Conservation (phyloP, 2,329 filamentous ascomycete species). For the Xylaria hypoxylon region DNA sequence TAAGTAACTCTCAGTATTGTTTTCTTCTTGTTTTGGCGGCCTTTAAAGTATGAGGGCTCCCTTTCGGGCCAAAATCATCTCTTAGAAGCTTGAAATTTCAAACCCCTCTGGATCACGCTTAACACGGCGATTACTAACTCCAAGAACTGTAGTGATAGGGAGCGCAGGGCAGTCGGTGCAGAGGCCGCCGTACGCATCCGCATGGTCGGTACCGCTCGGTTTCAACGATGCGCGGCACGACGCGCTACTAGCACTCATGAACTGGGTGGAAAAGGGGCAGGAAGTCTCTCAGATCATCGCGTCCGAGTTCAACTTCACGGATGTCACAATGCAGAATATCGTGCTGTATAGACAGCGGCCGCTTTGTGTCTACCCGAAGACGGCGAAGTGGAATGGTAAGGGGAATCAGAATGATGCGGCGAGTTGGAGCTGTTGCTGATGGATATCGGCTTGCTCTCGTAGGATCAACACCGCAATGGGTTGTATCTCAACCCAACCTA, state of each 20-base stretch:
- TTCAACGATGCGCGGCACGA: conserved; percentile 46
- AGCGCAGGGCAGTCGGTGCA: conserved; percentile 46
- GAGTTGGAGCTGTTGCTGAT: conserved; percentile 51
- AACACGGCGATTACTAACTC: too few relatives aligned
- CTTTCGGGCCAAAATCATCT: too few relatives aligned
- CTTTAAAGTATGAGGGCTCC: too few relatives aligned
- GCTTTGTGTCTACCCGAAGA: conserved; percentile 54
- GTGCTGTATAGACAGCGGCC: conserved; percentile 56
- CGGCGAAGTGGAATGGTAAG: conserved; percentile 50
- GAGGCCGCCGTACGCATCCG: conserved; percentile 47
- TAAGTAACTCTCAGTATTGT: too few relatives aligned
- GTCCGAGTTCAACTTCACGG: conserved; percentile 48
- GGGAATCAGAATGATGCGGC: conserved; percentile 50
- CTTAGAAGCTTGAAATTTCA: too few relatives aligned
- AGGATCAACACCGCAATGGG: neutral
- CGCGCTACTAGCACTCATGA: conserved; percentile 48
- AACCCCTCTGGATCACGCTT: too few relatives aligned
- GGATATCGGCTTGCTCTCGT: neutral
- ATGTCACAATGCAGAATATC: conserved; percentile 38
- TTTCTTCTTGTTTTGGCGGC: too few relatives aligned
- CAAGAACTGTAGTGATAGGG: conserved; percentile 40
- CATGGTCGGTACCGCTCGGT: conserved; percentile 46
- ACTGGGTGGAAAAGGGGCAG: conserved; percentile 49
- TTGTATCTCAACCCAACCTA: neutral
- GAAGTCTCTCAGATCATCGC: conserved; percentile 46